Percentiles rank a stretch among this genome's conserved stretches.
phyloP scores from a whole-genome alignment of 768 basidiomycete genomes.

The Rhizopogon salebrosus region DNA sequence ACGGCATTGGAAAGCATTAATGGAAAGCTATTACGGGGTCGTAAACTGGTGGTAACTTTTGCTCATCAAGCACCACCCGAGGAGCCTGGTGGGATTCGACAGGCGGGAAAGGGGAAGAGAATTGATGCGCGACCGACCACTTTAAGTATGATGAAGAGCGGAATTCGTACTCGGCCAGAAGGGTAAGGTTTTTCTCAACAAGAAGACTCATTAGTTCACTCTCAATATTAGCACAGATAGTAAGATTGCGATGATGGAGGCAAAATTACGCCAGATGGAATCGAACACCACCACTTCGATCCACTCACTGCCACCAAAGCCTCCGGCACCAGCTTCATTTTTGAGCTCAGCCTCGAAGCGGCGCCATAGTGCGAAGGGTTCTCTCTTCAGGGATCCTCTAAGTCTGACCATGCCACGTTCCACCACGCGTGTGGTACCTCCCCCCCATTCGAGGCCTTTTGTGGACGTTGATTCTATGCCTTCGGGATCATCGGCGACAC shows the following conservation, averaged over 20 bases:
- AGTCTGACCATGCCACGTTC: not conserved
- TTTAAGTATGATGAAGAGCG: slow-evolving; percentile 80
- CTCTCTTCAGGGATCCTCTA: not conserved
- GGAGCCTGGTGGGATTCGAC: slow-evolving; percentile 18
- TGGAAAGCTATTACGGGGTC: slow-evolving; percentile 78
- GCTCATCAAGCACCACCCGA: slow-evolving; percentile 75
- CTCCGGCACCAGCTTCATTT: slow-evolving; percentile 1
- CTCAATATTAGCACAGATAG: slow-evolving; percentile 55
- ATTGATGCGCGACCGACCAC: slow-evolving; percentile 76
- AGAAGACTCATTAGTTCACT: slow-evolving; percentile 8
- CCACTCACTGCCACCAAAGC: slow-evolving; percentile 16
- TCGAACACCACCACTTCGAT: slow-evolving; percentile 15
- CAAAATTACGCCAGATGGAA: slow-evolving; percentile 83
- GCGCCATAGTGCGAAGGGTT: not conserved
- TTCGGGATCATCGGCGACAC: not conserved
- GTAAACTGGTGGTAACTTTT: slow-evolving; percentile 86
- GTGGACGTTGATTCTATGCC: not conserved
- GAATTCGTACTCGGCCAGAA: slow-evolving; percentile 41
- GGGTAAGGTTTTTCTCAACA: slow-evolving; percentile 23
- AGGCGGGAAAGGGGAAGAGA: slow-evolving; percentile 34
- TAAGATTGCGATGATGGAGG: slow-evolving; percentile 96
- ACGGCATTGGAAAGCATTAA: slow-evolving; percentile 71
- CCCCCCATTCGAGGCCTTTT: not conserved
- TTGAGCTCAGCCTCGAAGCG: not conserved
- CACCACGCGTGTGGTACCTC: not conserved